phyloP scores from a whole-genome alignment of 2,329 filamentous ascomycete species.

The Clonostachys sp. region DNA sequence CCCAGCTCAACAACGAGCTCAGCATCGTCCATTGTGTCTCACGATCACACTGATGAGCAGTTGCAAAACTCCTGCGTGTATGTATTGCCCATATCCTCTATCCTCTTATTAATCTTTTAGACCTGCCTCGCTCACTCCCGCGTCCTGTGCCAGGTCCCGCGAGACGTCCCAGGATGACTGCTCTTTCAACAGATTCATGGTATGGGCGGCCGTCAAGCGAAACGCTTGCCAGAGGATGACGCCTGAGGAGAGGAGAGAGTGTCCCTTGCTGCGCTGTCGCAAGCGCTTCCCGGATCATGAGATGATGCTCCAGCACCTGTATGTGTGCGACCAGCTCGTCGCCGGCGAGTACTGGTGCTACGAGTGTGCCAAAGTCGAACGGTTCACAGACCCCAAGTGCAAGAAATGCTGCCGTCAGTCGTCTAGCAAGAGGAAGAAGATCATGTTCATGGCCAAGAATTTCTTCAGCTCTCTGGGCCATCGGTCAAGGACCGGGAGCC shows the following conservation, averaged over 20 bases:
- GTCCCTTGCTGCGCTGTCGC: conserved; percentile 46
- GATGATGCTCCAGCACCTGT: conserved; percentile 48
- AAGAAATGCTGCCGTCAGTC: conserved; percentile 46
- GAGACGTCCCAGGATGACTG: conserved; percentile 42
- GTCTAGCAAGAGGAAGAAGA: conserved; percentile 44
- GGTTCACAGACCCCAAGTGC: conserved; percentile 42
- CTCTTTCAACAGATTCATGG: conserved; percentile 48
- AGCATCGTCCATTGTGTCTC: conserved; percentile 3
- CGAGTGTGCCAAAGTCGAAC: conserved; percentile 46
- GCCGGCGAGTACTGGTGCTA: conserved; percentile 53
- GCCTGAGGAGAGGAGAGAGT: conserved; percentile 40
- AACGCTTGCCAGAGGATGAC: conserved; percentile 44
- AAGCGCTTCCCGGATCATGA: conserved; percentile 46
- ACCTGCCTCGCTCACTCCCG: not conserved
- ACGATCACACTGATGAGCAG: conserved; percentile 4
- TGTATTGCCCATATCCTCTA: not conserved
- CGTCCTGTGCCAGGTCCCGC: conserved; percentile 26
- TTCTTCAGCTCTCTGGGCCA: conserved; percentile 50
- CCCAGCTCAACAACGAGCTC: conserved; percentile 2
- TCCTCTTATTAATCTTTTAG: not conserved
- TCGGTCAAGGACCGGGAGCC: conserved; percentile 29
- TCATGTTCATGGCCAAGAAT: conserved; percentile 46
- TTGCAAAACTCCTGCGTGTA: conserved; percentile 6
- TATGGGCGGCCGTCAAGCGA: conserved; percentile 51
- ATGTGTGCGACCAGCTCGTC: conserved; percentile 39